Evolutionary conservation across 805 yeast species (phyloP), one percentile per base, ranked within the genome.

Genomic region (Metschnikowia reukaufii): DNA sequence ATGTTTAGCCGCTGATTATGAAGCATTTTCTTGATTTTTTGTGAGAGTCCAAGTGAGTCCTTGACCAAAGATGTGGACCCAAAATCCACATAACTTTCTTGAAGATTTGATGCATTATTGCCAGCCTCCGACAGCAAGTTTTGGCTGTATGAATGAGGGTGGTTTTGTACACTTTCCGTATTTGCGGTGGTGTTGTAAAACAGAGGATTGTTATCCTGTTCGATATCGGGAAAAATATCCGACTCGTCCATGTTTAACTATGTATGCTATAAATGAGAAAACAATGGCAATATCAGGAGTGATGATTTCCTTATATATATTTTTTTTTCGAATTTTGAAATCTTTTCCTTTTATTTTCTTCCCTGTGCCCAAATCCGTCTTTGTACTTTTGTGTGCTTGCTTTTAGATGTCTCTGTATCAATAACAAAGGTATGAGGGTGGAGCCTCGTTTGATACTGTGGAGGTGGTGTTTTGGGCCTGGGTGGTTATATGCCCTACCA

Each of bases 171-270:
- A 13, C 12, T 25, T 25, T 61, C 65, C n/a, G 55, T 50, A 21
- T 62, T 34, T 2, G 64, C 60, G 12, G 69, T 60, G 21, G 58
- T 64, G 49, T 64, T 64, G 50, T 69, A 72, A 47, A 70, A 64
- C 33, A 74, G 71, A 12, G 77, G 77, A 47, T 72, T 72, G 56
- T 72, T 72, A 49, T 72, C 77, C 53, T 70, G 74, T 49, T 72
- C 77, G 40, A 71, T 70, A 48, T 70, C 76, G 36, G 63, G 70
- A 45, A 69, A 68, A 27, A 57, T 31, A 37, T 54, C 58, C 27
- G 54, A 31, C 39, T 53, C 59, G 33, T 48, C 51, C 56, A 54
- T 54, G 9, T 19, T 41, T 17, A 16, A n/a, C 7, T 36, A 21
- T 21, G 42, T 6, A 15, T 17, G 16, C 36, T 16, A 13, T 31